Evolutionary conservation across 352 stramenopile genomes (phyloP), one percentile per base, ranked within the genome.

Genomic region (Elongisporangium prolatum): DNA sequence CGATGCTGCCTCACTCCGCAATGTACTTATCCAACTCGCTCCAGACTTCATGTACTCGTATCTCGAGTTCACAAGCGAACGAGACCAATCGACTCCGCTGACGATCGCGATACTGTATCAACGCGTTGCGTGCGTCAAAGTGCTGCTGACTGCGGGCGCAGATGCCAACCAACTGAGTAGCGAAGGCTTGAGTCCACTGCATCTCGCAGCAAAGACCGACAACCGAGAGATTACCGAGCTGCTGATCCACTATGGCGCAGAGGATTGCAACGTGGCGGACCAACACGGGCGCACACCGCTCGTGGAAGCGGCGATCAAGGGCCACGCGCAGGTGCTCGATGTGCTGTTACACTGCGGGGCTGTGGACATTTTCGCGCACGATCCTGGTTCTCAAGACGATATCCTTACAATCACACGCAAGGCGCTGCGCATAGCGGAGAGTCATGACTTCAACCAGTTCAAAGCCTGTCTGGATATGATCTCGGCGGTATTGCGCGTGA

Each of bases 261-360:
- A 75, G 16, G 68, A 93, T 56, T 69, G 68, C 34, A 90, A 90
- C 22, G 69, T 61, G 18, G 59, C 72, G 21, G 84, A 94, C 56
- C 38, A 65, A 9, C 72, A 83, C 37, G 84, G 86, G 48, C 73
- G 71, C 25, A 87, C 81, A 52, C 77, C 85, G 50, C 68, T 96
- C 51, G 77, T 44, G 34, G 34, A 16, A 7, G 34, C 34, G 9
- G 34, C 34, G 5, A 44, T 17, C 1, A 13, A 44, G 34, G 34
- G 34, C 2, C 34, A 44, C 11, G 34, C 34, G 11, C 34, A 44
- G 11, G 34, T 44, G 9, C 34, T 44, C 10, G 34, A 44, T 44
- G 34, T 44, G 34, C 34, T 44, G 3, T 17, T 44, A 11, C 34
- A 44, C 4, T 44, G 34, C 4, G 34, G 34, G 1, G 34, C 34